Base-by-base conservation (phyloP, 2,329 filamentous ascomycete species). In the Sporothrix pseudoabietina region DNA sequence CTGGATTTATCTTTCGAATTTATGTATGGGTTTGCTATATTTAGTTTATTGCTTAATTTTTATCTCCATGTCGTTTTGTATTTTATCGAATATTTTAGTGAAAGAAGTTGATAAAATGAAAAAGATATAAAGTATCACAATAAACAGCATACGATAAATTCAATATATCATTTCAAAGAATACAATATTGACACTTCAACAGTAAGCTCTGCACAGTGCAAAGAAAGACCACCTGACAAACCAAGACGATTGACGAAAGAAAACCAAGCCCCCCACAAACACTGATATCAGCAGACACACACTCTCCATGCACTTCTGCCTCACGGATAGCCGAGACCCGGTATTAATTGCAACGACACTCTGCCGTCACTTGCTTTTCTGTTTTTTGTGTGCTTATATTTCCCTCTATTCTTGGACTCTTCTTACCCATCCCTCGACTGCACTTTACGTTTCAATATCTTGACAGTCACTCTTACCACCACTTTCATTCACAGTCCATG, bases 271-370 rank as follows among this genome's bases (percentile, higher is more conserved):
- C 19, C 35, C 35, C 59, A 65, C 35, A n/a, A 65, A 65, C 35
- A 19, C 14, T 9, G 35, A 65, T 65, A 41, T 65, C 26, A n/a
- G 55, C 55, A 59, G 26, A 5, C 55, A 35, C 55, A 39, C 44
- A 49, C 44, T 16, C 19, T 47, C 14, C 44, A 16, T 14, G 4
- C 10, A 55, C 35, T 9, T 44, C 19, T 35, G 6, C 39, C n/a
- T 14, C 59, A 22, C 8, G 22, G 59, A 44, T 63, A 44, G 59
- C 59, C 59, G 35, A 63, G 19, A 63, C 59, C n/a, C 35, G 59
- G 59, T 41, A 63, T 63, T 26, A 63, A 44, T 63, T 26, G 12
- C 35, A 39, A 14, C 35, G 9, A 14, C 35, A 63, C 59, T 44
- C 41, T 63, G 16, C 19, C 19, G 19, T 63, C 59, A 63, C 59